Base-by-base conservation (phyloP, 768 basidiomycete species). In the Xerocomellus dryophilus region DNA sequence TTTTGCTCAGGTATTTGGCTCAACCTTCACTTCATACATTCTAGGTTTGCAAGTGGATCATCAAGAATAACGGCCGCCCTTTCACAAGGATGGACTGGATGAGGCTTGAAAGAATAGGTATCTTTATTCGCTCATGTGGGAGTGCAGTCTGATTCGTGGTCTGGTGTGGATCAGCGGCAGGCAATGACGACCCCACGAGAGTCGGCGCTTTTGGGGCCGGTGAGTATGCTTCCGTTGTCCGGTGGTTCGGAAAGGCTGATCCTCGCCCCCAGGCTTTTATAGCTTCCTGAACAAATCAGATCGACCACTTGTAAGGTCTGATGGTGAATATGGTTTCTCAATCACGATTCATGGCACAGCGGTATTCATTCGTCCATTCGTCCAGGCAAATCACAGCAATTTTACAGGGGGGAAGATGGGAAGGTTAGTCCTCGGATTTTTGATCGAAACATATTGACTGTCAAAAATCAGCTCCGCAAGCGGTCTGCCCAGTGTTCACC, bases 141-240 rank as follows among this genome's bases (percentile, higher is more conserved):
- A 3, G 17, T 17, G 23, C 1, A 6, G n/a, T 40, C 25, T 42
- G 2, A 49, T 44, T n/a, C 3, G 2, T 43, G 21, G 7, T 25
- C 17, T 17, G 29, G 7, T n/a, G 20, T 4, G 20, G 29, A 39
- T 47, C 7, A 61, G 60, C 60, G 27, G 29, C 36, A 12, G 60
- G 60, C 4, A 61, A 62, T n/a, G 29, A 47, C 5, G 15, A 59
- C 4, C 44, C 51, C 14, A 38, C 42, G 21, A 62, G 58, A 43
- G 56, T 61, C 2, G 60, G 60, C 10, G 60, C 55, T 21, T 61
- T 62, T 14, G 60, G 60, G 12, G 56, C 62, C 5, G 60, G 60
- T 53, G 29, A 43, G 55, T 25, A 14, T 20, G 0, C 31, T 50
- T 34, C 5, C 1, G n/a, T 44, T 35, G 1, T 21, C 8, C 7